A percentile compares a stretch with the other conserved stretches of the same genome.
Conservation (phyloP, 805 yeast species). For the Clavispora phyllophila region DNA sequence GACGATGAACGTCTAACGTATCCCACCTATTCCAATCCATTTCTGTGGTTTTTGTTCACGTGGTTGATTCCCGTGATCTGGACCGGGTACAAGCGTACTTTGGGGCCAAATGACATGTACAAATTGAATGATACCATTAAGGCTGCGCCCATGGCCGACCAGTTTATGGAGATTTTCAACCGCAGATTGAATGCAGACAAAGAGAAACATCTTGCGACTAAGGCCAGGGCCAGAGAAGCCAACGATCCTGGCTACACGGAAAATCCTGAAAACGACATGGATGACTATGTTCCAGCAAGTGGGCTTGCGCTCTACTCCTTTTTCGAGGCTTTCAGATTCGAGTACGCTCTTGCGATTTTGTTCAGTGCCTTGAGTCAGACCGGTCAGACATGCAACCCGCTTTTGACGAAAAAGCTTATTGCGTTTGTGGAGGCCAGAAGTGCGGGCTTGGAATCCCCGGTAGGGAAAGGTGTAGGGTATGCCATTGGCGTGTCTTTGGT, state of each 20-base stretch:
- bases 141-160: slow-evolving; percentile 10
- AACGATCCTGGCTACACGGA: background rate
- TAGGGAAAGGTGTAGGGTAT: slow-evolving; percentile 8
- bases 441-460: background rate
- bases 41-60: slow-evolving; percentile 14
- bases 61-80: slow-evolving; percentile 18
- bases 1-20: slow-evolving; percentile 8
- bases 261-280: background rate
- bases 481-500: slow-evolving; percentile 5
- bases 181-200: background rate
- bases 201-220: background rate
- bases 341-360: background rate
- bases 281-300: slow-evolving; percentile 2
- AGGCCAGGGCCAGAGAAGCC: background rate
- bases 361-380: slow-evolving; percentile 1
- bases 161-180: slow-evolving; percentile 3
- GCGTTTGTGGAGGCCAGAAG: slow-evolving; percentile 2
- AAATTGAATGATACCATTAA: slow-evolving; percentile 8
- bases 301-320: background rate
- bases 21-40: slow-evolving; percentile 5
- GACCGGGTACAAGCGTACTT: slow-evolving; percentile 17
- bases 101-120: slow-evolving; percentile 15
- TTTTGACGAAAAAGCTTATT: slow-evolving; percentile 5
- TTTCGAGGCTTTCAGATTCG: slow-evolving; percentile 1
- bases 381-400: slow-evolving; percentile 2